phyloP scores from a whole-genome alignment of 495 filamentous ascomycete species.

The Aspergillus bertholletiae region DNA sequence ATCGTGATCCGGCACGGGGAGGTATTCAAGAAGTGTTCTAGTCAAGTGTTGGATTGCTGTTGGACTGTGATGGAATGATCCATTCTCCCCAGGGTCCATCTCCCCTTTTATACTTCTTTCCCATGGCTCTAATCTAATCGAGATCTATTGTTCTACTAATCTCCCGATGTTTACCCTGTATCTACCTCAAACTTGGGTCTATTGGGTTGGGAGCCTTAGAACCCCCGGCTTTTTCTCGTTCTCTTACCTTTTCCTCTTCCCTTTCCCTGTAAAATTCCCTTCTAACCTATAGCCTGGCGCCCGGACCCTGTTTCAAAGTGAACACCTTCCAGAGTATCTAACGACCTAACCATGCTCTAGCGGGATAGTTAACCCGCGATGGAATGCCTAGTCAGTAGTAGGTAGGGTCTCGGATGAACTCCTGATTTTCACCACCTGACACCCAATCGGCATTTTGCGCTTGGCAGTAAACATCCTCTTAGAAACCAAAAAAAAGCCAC shows the following conservation, averaged over 20 bases:
- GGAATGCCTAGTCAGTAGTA: too few relatives aligned
- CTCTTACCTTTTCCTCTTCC: not conserved
- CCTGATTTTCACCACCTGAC: not conserved
- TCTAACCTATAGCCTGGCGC: not conserved
- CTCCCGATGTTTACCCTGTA: not conserved
- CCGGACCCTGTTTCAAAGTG: not conserved
- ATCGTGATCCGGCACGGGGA: not conserved
- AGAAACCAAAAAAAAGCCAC: not conserved
- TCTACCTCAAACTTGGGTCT: not conserved
- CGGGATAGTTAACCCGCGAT: not conserved
- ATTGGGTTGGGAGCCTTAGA: not conserved
- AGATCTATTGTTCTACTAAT: not conserved
- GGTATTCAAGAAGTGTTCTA: not conserved
- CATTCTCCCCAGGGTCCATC: not conserved
- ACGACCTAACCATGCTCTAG: not conserved
- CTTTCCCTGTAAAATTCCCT: not conserved
- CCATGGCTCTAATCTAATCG: not conserved
- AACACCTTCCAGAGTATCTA: not conserved
- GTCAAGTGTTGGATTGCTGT: not conserved
- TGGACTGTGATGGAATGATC: not conserved
- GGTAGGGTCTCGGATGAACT: not conserved
- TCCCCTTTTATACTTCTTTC: not conserved
- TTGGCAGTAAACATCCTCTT: not conserved
- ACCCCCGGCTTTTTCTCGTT: too few relatives aligned
- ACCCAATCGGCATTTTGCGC: not conserved